Evolutionary conservation across 768 basidiomycete genomes (phyloP).

Genomic region (Hericium alpestre): DNA sequence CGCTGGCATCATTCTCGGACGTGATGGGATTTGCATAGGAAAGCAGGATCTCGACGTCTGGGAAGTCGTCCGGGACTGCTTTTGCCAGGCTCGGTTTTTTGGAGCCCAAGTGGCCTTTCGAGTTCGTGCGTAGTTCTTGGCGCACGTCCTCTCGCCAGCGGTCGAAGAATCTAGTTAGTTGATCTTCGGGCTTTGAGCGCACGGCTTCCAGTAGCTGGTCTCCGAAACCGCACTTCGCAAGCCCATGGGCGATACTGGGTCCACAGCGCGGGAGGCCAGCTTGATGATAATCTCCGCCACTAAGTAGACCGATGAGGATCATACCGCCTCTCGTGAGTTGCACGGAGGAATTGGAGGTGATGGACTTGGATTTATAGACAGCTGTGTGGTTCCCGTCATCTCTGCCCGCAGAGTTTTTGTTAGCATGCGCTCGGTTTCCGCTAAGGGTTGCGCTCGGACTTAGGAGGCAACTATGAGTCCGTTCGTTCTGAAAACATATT

Average conservation of each 20-base stretch:
- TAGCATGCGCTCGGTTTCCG: slow-evolving; percentile 56
- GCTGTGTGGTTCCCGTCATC: slow-evolving; percentile 63
- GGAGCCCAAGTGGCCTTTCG: slow-evolving; percentile 47
- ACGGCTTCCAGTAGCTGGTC: slow-evolving; percentile 57
- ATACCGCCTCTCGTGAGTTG: slow-evolving; percentile 54
- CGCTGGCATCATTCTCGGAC: slow-evolving; percentile 42
- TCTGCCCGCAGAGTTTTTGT: slow-evolving; percentile 54
- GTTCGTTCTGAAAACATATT: not conserved
- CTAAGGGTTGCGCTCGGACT: slow-evolving; percentile 65
- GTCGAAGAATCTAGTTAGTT: slow-evolving; percentile 42
- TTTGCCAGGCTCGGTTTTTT: slow-evolving; percentile 60
- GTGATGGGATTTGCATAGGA: slow-evolving; percentile 75
- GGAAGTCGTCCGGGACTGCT: slow-evolving; percentile 56
- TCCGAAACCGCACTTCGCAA: slow-evolving; percentile 76
- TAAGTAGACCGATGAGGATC: slow-evolving; percentile 73
- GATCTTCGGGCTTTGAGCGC: slow-evolving; percentile 28
- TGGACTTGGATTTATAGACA: slow-evolving; percentile 27
- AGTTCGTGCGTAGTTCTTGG: slow-evolving; percentile 60
- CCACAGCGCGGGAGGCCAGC: slow-evolving; percentile 64
- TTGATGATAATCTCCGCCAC: slow-evolving; percentile 85
- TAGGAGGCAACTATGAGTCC: not conserved
- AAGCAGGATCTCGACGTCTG: slow-evolving; percentile 60
- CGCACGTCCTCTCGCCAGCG: slow-evolving; percentile 54
- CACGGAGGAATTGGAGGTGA: slow-evolving; percentile 36
- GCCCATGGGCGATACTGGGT: slow-evolving; percentile 57